Evolutionary conservation across 2,329 filamentous ascomycete species (phyloP).

Genomic region (Exophiala oligosperma): DNA sequence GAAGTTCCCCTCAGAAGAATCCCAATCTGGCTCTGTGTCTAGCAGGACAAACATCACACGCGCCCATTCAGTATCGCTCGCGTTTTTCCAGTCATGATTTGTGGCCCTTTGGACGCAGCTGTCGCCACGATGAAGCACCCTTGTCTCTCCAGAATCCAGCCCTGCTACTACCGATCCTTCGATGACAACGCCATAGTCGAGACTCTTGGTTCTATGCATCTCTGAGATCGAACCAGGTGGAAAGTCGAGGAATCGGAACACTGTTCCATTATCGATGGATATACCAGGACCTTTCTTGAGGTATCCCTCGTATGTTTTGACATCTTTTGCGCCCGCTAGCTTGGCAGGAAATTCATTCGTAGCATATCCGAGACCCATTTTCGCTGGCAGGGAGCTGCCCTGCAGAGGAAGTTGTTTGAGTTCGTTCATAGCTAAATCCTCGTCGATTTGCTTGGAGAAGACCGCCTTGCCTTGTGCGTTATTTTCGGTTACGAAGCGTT

Average conservation of each 20-base stretch:
- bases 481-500: slow-evolving; percentile 6
- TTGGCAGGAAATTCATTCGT: slow-evolving; percentile 6
- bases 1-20: too few relatives aligned
- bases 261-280: slow-evolving; percentile 9
- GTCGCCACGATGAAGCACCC: slow-evolving; percentile 50
- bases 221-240: slow-evolving; percentile 41
- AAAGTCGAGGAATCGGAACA: slow-evolving; percentile 40
- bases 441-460: not conserved
- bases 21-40: not conserved
- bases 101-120: slow-evolving; percentile 54
- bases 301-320: slow-evolving; percentile 4
- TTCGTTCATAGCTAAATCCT: slow-evolving; percentile 6
- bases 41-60: slow-evolving; percentile 5
- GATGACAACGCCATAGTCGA: slow-evolving; percentile 56
- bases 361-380: slow-evolving; percentile 6
- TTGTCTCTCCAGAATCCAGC: slow-evolving; percentile 51
- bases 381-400: not conserved
- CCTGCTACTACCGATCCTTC: slow-evolving; percentile 54
- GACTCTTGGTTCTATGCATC: slow-evolving; percentile 55
- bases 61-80: slow-evolving; percentile 24
- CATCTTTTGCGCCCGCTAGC: slow-evolving; percentile 3
- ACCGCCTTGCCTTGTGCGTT: not conserved
- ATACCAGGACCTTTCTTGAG: slow-evolving; percentile 7
- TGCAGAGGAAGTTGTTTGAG: not conserved
- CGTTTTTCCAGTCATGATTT: slow-evolving; percentile 40